Conservation (phyloP, 352 stramenopile genomes). For the Phytophthora litchii region DNA sequence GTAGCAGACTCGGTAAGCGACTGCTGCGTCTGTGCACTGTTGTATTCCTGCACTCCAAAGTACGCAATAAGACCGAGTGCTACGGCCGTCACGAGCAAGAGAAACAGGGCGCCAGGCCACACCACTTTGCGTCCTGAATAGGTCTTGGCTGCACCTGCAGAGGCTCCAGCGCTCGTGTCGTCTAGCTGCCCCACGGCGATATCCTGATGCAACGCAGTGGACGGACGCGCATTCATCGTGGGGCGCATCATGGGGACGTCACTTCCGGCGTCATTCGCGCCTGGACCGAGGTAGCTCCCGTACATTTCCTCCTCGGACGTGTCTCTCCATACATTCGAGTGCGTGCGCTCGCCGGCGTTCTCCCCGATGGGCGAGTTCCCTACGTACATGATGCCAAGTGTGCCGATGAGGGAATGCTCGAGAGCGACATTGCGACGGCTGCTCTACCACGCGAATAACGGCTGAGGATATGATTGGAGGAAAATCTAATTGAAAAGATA, state of each 20-base stretch:
- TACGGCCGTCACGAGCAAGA: constrained; percentile 57
- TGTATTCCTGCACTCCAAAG: constrained; percentile 66
- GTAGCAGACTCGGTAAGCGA: constrained; percentile 57
- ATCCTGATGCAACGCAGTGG: constrained; percentile 56
- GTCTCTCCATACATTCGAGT: constrained; percentile 75
- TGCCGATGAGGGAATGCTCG: constrained; percentile 17
- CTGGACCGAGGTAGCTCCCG: constrained; percentile 67
- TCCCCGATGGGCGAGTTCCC: constrained; percentile 37
- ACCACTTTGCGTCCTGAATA: constrained; percentile 78
- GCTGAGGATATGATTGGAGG: constrained; percentile 4
- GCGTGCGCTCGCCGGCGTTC: constrained; percentile 35
- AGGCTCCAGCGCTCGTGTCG: constrained; percentile 24
- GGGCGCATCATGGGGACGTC: constrained; percentile 60
- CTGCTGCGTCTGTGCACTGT: constrained; percentile 71
- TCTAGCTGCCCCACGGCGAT: constrained; percentile 80
- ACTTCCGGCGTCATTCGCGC: constrained; percentile 32
- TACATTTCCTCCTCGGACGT: constrained; percentile 76
- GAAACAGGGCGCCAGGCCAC: constrained; percentile 78
- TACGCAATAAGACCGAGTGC: constrained; percentile 65
- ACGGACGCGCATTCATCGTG: constrained; percentile 42
- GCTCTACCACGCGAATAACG: constrained; percentile 13
- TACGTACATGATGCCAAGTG: constrained; percentile 28
- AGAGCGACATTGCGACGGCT: constrained; percentile 5
- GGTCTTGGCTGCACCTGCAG: constrained; percentile 20
- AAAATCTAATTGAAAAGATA: background rate